phyloP scores from a whole-genome alignment of 352 stramenopile species.

The Globisporangium orthogonon region DNA sequence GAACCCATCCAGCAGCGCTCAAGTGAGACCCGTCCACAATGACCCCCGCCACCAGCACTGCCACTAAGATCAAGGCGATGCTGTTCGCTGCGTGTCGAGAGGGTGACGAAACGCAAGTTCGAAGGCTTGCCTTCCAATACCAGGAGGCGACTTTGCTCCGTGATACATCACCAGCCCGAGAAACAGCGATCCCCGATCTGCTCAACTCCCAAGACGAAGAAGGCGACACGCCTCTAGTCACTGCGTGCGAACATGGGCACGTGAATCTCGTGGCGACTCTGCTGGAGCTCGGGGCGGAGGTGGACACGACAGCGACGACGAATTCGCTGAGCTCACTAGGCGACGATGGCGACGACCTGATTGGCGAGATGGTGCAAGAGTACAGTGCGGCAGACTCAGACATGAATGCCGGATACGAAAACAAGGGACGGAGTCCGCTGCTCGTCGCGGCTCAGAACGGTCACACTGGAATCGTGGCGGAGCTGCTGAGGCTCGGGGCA shows the following conservation, averaged over 20 bases:
- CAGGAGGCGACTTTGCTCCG: too few species aligned
- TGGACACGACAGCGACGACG: neutral
- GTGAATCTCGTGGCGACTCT: neutral
- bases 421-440: neutral
- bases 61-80: neutral
- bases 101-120: neutral
- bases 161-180: too few species aligned
- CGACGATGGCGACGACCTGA: too few species aligned
- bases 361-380: too few species aligned
- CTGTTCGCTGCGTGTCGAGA: neutral
- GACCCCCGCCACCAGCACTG: too few species aligned
- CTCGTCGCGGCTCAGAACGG: neutral
- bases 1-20: too few species aligned
- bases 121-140: too few species aligned
- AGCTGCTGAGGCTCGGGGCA: neutral
- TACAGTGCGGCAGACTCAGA: too few species aligned
- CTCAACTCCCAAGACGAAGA: too few species aligned
- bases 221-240: neutral
- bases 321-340: too few species aligned
- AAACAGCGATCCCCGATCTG: too few species aligned
- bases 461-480: neutral
- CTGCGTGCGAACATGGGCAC: neutral
- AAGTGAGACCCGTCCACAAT: too few species aligned
- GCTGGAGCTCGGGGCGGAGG: neutral
- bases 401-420: neutral